Evolutionary conservation across 495 filamentous ascomycete species (phyloP).

Genomic region (Neurospora africana): DNA sequence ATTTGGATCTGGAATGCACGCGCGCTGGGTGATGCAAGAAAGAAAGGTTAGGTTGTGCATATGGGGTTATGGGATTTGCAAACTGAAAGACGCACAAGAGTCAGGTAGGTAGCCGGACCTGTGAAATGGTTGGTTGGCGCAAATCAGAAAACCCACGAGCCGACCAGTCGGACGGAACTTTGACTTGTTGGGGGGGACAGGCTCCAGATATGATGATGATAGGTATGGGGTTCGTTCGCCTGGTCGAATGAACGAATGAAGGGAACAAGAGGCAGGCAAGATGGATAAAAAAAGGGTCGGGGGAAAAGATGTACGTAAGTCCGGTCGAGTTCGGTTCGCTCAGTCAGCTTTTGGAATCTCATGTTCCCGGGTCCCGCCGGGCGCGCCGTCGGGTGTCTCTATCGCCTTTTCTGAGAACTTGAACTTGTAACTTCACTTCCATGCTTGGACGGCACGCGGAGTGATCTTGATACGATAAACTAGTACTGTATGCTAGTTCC

Average conservation of each 20-base stretch:
- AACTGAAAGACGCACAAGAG: background rate
- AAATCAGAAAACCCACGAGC: slow-evolving; percentile 13
- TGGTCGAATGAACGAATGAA: background rate
- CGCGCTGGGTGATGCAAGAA: slow-evolving; percentile 29
- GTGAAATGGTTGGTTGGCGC: slow-evolving; percentile 18
- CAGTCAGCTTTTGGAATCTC: background rate
- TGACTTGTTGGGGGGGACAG: slow-evolving; percentile 3
- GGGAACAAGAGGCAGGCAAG: background rate
- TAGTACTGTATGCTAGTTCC: background rate
- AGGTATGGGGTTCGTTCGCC: background rate
- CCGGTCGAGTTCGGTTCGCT: background rate
- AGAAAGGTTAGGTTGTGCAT: slow-evolving; percentile 24
- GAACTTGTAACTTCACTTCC: background rate
- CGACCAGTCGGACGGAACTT: slow-evolving; percentile 1
- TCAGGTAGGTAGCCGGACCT: background rate
- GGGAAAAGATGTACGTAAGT: background rate
- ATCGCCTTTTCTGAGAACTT: background rate
- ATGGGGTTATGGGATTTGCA: slow-evolving; percentile 8
- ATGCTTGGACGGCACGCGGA: background rate
- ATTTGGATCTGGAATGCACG: slow-evolving; percentile 31
- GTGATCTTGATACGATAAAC: background rate
- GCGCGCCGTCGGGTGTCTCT: background rate
- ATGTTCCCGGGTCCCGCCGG: background rate
- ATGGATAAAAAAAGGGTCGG: background rate
- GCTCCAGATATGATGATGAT: background rate